Evolutionary conservation across 495 filamentous ascomycete genomes (phyloP), one percentile per base, ranked within the genome.

Genomic region (Tuber calosporum): DNA sequence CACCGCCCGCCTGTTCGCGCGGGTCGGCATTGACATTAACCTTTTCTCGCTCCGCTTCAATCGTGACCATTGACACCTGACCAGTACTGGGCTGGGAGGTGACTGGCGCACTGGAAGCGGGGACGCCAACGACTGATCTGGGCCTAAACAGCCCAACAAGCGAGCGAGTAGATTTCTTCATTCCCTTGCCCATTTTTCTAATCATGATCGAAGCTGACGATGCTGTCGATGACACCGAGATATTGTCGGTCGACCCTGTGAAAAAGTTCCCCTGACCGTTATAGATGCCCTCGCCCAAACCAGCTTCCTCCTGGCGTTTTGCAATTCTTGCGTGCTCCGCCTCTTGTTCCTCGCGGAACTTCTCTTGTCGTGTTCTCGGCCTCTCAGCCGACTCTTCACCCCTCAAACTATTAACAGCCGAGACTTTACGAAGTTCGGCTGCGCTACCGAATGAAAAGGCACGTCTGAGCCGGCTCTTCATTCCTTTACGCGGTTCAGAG

Each of bases 171-270:
- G 91, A 90, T 83, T 92, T 94, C 87, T 97, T 99, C 90, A 97
- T 91, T 34, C 96, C 94, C 74, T 92, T 91, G 79, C 95, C 96
- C 96, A 99, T 98, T 86, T 99, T 99, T 40, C 95, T 89, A 80
- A 99, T 94, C 95, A 99, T 99, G 76, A 99, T 90, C 45, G 96
- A 98, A 37, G 95, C 95, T 34, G 95, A 99, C 9, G 96, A 98
- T 40, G 95, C 95, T 26, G 95, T 98, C 19, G 96, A 98, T 6
- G 94, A 97, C 71, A 99, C 93, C 4, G 96, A 98, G 22, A 99
- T 82, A 74, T 98, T 97, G 84, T 99, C 95, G 11, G 93, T 98
- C 40, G 95, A 99, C 37, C 93, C 92, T 36, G 90, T 86, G 82
- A 97, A 97, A 74, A 94, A 87, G 75, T 90, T 89, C 26, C 90